Conservation (phyloP, 805 yeast genomes). For the Pichia rugopelliculosa region DNA sequence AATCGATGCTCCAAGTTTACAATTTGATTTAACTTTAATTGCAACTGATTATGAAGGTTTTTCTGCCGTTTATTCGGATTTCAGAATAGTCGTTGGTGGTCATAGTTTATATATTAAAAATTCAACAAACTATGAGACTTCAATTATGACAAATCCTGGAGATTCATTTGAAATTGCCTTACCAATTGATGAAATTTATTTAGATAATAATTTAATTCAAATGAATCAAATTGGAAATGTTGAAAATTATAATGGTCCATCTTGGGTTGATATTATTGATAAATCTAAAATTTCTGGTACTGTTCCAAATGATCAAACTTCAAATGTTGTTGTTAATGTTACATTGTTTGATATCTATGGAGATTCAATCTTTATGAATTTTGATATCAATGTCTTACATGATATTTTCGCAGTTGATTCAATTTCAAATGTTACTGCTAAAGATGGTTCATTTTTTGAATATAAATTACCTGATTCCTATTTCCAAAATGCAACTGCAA, state of each 20-base stretch:
- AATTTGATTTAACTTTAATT: conserved; percentile 61
- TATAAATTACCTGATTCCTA: conserved; percentile 47
- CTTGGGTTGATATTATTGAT: conserved; percentile 43
- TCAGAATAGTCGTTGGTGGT: conserved; percentile 78
- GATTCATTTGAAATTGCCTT: conserved; percentile 45
- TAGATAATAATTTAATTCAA: conserved; percentile 51
- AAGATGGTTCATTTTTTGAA: conserved; percentile 52
- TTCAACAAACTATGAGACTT: conserved; percentile 34
- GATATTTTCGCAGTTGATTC: conserved; percentile 49
- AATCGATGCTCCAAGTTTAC: conserved; percentile 77
- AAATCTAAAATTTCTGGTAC: conserved; percentile 43
- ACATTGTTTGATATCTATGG: conserved; percentile 52
- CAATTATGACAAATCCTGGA: conserved; percentile 60
- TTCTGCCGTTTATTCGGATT: conserved; percentile 61
- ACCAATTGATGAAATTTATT: conserved; percentile 55
- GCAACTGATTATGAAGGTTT: conserved; percentile 75
- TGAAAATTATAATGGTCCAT: conserved; percentile 45
- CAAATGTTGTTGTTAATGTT: conserved; percentile 40
- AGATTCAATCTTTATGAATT: conserved; percentile 52
- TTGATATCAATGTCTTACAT: conserved; percentile 44
- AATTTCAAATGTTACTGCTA: conserved; percentile 58
- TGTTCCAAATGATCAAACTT: conserved; percentile 42
- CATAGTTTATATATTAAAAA: conserved; percentile 68
- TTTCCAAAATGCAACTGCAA: conserved; percentile 47
- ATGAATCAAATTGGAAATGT: conserved; percentile 49